phyloP scores from a whole-genome alignment of 495 filamentous ascomycete genomes.

The Gamarada debralockiae region DNA sequence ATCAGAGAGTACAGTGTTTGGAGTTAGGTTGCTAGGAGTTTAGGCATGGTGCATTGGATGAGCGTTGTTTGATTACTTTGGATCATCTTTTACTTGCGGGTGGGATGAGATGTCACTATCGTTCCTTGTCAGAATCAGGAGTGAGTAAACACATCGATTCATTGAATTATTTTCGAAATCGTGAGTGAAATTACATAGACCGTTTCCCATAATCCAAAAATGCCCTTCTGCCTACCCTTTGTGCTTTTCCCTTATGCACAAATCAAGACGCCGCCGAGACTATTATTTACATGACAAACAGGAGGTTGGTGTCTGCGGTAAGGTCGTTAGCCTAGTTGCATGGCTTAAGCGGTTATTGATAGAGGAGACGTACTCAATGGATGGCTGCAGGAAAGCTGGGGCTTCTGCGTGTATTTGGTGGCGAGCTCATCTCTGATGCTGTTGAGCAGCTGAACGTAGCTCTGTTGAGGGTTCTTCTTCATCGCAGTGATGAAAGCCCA shows the following conservation, averaged over 20 bases:
- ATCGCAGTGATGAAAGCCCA: conserved; percentile 93
- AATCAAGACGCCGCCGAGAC: conserved; percentile 10
- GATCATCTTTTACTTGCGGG: too few species aligned
- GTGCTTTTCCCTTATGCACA: conserved; percentile 15
- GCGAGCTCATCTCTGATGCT: conserved; percentile 90
- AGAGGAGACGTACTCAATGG: conserved; percentile 69
- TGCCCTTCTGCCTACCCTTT: background rate
- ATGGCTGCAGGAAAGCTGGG: conserved; percentile 94
- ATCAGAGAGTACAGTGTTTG: too few species aligned
- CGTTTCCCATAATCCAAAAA: background rate
- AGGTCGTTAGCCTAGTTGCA: conserved; percentile 6
- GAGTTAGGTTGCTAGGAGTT: too few species aligned
- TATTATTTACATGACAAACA: conserved; percentile 27
- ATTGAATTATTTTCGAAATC: background rate
- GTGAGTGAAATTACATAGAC: background rate
- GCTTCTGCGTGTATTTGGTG: conserved; percentile 90
- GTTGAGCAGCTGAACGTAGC: conserved; percentile 92
- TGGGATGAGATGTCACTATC: too few species aligned
- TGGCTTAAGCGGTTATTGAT: background rate
- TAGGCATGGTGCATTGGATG: background rate
- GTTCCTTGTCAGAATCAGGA: too few species aligned
- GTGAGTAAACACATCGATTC: too few species aligned
- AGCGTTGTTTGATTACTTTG: background rate
- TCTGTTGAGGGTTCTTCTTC: conserved; percentile 97
- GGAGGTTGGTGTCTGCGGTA: conserved; percentile 24